Evolutionary conservation across 202 grass and related monocot species (phyloP).

Genomic region (Panicum virgatum): DNA sequence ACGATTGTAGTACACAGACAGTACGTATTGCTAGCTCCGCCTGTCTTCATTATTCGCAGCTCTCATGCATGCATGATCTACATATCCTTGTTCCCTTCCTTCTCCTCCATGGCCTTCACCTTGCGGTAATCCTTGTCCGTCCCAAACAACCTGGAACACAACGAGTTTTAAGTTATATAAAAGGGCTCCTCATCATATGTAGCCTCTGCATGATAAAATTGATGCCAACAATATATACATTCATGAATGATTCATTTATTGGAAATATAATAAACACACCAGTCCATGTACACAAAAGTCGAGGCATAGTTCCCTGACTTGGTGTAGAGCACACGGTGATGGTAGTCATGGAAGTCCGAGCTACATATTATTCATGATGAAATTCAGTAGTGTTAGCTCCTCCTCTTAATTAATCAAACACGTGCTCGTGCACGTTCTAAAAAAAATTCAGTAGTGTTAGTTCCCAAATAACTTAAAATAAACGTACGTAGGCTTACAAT

Average conservation of each 20-base stretch:
- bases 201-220: no score
- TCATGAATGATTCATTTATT: no score
- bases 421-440: no score
- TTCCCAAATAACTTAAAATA: no score
- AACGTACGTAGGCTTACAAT: no score
- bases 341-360: slow-evolving; percentile 88
- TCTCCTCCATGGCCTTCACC: slow-evolving; percentile 58
- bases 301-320: slow-evolving; percentile 95
- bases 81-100: slow-evolving; percentile 51
- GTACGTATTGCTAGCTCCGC: no score
- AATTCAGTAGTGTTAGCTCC: not conserved
- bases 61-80: not conserved
- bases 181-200: not conserved
- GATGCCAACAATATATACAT: not conserved
- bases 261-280: slow-evolving; percentile 41
- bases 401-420: no score
- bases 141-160: slow-evolving; percentile 30
- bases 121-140: slow-evolving; percentile 44
- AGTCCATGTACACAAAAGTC: slow-evolving; percentile 96
- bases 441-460: no score
- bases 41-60: no score
- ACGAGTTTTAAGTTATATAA: no score
- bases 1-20: no score
- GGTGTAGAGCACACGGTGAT: slow-evolving; percentile 87
- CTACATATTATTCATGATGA: slow-evolving; percentile 8